These are phyloP conservation scores for Decorospora gaudefroyi DNA, from an alignment of 2,329 filamentous ascomycete genomes.

Conservation along the genomic window DNA sequence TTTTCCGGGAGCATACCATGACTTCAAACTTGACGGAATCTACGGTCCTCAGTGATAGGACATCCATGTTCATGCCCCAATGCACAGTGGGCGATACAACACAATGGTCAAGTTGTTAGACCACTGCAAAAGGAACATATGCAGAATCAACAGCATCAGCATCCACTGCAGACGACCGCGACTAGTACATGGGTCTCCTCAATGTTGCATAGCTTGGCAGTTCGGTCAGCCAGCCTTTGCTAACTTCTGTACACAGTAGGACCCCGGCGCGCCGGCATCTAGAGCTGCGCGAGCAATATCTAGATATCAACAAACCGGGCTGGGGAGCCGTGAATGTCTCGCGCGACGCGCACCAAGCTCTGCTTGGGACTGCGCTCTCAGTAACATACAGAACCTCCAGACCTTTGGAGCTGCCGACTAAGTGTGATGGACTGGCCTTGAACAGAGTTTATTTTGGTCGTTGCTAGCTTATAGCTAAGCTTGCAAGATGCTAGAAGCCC, in stretches of 20 bases:
- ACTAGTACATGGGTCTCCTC: conserved; percentile 2
- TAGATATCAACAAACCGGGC: conserved; percentile 20
- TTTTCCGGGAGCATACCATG: no score
- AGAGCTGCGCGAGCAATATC: conserved; percentile 32
- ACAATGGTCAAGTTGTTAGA: no score
- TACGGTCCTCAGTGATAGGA: no score
- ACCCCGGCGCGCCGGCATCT: conserved; percentile 10
- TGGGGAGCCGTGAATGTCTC: conserved; percentile 26
- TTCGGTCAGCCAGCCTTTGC: conserved; percentile 9
- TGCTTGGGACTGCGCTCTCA: conserved; percentile 2
- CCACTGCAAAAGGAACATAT: no score
- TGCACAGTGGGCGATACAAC: background rate
- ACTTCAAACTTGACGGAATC: no score
- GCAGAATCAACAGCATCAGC: no score
- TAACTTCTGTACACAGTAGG: conserved; percentile 13
- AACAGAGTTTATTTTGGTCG: no score
- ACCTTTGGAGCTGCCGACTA: background rate
- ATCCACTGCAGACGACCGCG: conserved; percentile 2
- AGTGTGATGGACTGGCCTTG: background rate
- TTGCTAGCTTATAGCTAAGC: no score
- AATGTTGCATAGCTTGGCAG: conserved; percentile 7
- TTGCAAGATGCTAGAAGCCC: no score
- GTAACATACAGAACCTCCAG: background rate
- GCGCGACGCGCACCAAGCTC: conserved; percentile 1
- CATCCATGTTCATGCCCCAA: background rate